Evolutionary conservation across 2,329 filamentous ascomycete genomes (phyloP), one percentile per base, ranked within the genome.

Genomic region (Fusarium vanettenii): DNA sequence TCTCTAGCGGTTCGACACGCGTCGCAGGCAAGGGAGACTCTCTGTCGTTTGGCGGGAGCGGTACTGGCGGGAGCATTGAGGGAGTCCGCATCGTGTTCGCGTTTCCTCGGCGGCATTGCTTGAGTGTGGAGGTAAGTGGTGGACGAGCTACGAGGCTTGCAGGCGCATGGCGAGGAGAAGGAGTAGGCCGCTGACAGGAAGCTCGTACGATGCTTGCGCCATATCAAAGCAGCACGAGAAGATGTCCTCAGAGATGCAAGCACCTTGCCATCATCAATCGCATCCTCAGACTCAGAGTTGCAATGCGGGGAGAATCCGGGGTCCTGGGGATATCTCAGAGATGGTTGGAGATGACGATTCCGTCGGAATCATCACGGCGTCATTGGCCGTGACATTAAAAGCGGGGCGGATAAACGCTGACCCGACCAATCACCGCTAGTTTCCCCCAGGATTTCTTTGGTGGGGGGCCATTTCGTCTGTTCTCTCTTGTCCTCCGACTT

Each of bases 21-120:
- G 77, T 94, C 91, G 82, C 92, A 94, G 37, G 92, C 92, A 71
- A 91, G 86, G 31, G 91, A 93, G 9, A 93, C 91, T 68, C 92
- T 86, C 76, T 91, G 91, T 45, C 91, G 87, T 81, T 92, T 93
- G 73, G 80, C 72, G 14, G 79, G 75, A 33, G 77, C 71, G 57
- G 78, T 66, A 20, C 73, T 64, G 50, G 79, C 64, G 41, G 75
- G 69, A 71, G 75, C 69, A 57, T 70, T 77, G 71, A 64, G 68
- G 59, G 76, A 73, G 66, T 80, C 79, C 62, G 73, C 78, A 77
- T 79, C 76, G 59, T 69, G 67, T 56, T 77, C 74, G 79, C 83
- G 79, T 76, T 78, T 82, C 78, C 84, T 85, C 48, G 82, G 79
- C 61, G 85, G 81, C 85, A 86, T 86, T 66, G 48, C 67, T 79